Percentiles rank a stretch among this genome's conserved stretches.
These are phyloP conservation scores for Neurospora sp. DNA, from an alignment of 495 filamentous ascomycete species.

Conservation along the genomic window DNA sequence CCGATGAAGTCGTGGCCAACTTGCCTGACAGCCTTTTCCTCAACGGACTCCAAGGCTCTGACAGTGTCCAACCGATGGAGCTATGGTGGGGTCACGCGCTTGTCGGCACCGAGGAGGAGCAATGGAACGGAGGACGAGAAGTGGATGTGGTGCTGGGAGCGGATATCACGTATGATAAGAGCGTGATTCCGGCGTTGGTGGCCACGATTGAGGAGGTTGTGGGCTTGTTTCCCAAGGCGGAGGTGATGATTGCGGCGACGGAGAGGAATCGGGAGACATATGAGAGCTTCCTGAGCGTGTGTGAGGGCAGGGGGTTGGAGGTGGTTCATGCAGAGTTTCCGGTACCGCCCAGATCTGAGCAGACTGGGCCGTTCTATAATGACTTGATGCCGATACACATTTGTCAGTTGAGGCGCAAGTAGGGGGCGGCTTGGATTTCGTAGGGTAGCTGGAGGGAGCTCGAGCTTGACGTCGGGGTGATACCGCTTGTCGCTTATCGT, in stretches of 20 bases:
- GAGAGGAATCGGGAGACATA: slow-evolving; percentile 38
- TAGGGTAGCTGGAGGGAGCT: not conserved
- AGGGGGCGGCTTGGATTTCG: not conserved
- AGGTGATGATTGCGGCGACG: slow-evolving; percentile 37
- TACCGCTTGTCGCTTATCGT: not conserved
- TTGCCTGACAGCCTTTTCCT: slow-evolving; percentile 57
- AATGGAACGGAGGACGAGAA: slow-evolving; percentile 31
- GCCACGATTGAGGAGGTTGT: slow-evolving; percentile 35
- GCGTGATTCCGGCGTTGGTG: slow-evolving; percentile 33
- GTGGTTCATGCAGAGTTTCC: slow-evolving; percentile 27
- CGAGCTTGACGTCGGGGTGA: not conserved
- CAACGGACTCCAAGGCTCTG: slow-evolving; percentile 46
- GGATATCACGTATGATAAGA: slow-evolving; percentile 42
- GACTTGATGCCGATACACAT: slow-evolving; percentile 33
- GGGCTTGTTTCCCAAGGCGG: slow-evolving; percentile 21
- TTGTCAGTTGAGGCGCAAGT: slow-evolving; percentile 19
- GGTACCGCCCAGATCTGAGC: slow-evolving; percentile 21
- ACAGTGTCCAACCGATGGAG: slow-evolving; percentile 35
- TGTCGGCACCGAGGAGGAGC: slow-evolving; percentile 30
- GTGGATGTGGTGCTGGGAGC: slow-evolving; percentile 41
- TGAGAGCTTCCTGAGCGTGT: slow-evolving; percentile 28
- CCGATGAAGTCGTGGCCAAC: slow-evolving; percentile 57
- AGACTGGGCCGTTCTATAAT: slow-evolving; percentile 41
- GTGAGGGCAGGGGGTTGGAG: slow-evolving; percentile 19
- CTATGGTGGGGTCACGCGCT: slow-evolving; percentile 52